Conservation (phyloP, 2,329 filamentous ascomycete species). For the Hirsutella minnesotensis region DNA sequence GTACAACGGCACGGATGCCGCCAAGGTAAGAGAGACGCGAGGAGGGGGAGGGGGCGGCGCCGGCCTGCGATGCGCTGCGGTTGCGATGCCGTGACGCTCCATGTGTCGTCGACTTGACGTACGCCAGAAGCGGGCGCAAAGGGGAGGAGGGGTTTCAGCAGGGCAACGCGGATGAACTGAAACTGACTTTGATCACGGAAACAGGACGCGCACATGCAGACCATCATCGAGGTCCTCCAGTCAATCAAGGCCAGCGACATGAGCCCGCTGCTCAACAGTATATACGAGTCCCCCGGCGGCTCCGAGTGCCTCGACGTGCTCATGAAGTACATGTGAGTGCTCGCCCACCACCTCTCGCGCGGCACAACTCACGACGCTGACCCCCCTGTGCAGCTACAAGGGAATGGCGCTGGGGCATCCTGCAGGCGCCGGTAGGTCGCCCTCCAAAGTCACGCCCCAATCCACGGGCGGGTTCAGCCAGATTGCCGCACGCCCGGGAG, state of each 20-base stretch:
- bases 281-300: slow-evolving; percentile 69
- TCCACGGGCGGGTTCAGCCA: slow-evolving; percentile 77
- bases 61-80: too few relatives aligned
- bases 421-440: slow-evolving; percentile 30
- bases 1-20: slow-evolving; percentile 47
- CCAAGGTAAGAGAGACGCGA: slow-evolving; percentile 32
- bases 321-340: slow-evolving; percentile 95
- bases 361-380: not conserved
- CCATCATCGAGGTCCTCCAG: slow-evolving; percentile 85
- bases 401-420: slow-evolving; percentile 55
- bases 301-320: slow-evolving; percentile 80
- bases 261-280: slow-evolving; percentile 72
- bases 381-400: slow-evolving; percentile 55
- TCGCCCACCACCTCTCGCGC: not conserved
- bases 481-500: slow-evolving; percentile 44
- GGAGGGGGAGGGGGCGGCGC: too few relatives aligned
- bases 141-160: not conserved
- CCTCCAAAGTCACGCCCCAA: slow-evolving; percentile 51
- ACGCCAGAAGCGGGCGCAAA: too few relatives aligned
- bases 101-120: too few relatives aligned
- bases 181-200: not conserved
- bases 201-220: slow-evolving; percentile 76
- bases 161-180: not conserved
- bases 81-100: too few relatives aligned
- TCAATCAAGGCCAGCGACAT: slow-evolving; percentile 95